Base-by-base conservation (phyloP, 2,329 filamentous ascomycete species). In the Zarea fungicola region DNA sequence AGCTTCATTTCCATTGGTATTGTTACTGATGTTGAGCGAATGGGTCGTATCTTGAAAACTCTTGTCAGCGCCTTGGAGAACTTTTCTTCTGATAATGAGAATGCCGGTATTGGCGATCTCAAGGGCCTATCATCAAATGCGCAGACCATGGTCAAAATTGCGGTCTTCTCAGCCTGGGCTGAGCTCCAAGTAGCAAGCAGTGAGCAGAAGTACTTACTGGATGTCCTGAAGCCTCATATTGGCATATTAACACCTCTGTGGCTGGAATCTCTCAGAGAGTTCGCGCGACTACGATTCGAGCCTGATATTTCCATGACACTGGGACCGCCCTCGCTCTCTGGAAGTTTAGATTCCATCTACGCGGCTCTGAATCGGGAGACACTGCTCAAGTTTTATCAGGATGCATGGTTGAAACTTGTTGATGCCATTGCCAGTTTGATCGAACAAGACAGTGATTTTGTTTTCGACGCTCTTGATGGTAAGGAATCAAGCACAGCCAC, bases 121-220 rank as follows among this genome's bases (percentile, higher is more conserved):
- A 89, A 89, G 66, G 89, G 89, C 0, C 80, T 99, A 16, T 96
- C 91, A 62, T 90, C 92, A 2, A 99, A 99, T 64, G 92, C 93
- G 1, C 88, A 95, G 62, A 89, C 96, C 42, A 99, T 99, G 93
- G 89, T 99, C 48, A 96, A 95, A 67, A 93, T 97, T 81, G 86
- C 93, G 0, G 86, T 99, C 2, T 95, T 96, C 65, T 93, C 92
- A 2, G 93, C 92, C 1, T 99, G 93, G 93, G 95, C 93, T 4
- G 89, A 96, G 63, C 76, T 99, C 26, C 93, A 99, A 67, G 91
- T 99, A 54, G 90, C 93, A 22, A 97, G 92, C 67, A 83, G 83
- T 5, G 92, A 97, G 62, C 92, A 97, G 58, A 83, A 82, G 44
- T 97, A 99, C 61, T 75, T 99, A 14, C 79, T 88, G 16, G 84